Percentiles rank a stretch among this genome's conserved stretches.
These are phyloP conservation scores for Pseudogymnoascus sp. DNA, from an alignment of 2,329 filamentous ascomycete genomes.

Conservation along the genomic window DNA sequence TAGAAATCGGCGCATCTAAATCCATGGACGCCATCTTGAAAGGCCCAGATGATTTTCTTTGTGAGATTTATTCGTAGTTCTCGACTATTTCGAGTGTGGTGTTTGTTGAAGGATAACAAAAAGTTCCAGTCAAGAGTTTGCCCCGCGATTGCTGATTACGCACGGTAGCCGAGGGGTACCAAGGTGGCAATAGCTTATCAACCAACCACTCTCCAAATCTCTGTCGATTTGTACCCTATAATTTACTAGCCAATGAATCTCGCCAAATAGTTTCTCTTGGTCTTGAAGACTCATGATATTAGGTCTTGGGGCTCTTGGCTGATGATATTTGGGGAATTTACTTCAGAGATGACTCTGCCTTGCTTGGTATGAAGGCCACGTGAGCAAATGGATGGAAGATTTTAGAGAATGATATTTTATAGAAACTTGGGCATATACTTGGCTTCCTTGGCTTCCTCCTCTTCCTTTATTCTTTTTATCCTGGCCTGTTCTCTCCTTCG, in stretches of 20 bases:
- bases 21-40: constrained; percentile 49
- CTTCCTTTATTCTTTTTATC: constrained; percentile 15
- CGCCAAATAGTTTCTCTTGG: background rate
- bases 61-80: background rate
- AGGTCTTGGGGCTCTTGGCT: background rate
- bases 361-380: background rate
- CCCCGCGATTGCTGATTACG: constrained; percentile 9
- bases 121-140: constrained; percentile 8
- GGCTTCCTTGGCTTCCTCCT: constrained; percentile 15
- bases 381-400: background rate
- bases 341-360: background rate
- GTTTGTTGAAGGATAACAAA: constrained; percentile 7
- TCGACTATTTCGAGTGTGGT: constrained; percentile 5
- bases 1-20: constrained; percentile 45
- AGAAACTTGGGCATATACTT: constrained; percentile 9
- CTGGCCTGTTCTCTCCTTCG: constrained; percentile 15
- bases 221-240: constrained; percentile 2
- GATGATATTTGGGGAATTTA: constrained; percentile 8
- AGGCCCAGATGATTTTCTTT: background rate
- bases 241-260: background rate
- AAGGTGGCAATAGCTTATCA: constrained; percentile 8
- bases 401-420: background rate
- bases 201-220: constrained; percentile 1
- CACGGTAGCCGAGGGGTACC: constrained; percentile 6
- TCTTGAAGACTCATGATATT: constrained; percentile 4